phyloP scores from a whole-genome alignment of 2,329 filamentous ascomycete species.

The Stachybotrys elegans region DNA sequence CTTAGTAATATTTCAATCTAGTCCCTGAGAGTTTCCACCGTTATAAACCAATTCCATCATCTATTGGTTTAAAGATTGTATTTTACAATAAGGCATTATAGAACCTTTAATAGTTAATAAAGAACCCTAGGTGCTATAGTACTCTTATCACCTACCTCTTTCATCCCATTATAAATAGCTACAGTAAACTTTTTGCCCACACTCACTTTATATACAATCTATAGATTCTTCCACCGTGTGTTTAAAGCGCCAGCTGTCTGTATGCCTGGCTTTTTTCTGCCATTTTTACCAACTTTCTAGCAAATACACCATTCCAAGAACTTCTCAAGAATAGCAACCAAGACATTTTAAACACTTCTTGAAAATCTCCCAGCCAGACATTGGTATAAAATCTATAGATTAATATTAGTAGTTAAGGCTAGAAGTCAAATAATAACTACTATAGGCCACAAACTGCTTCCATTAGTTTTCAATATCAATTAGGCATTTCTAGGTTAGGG shows the following conservation, averaged over 20 bases:
- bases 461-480: slow-evolving; percentile 9
- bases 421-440: slow-evolving; percentile 4
- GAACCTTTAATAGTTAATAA: slow-evolving; percentile 11
- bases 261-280: slow-evolving; percentile 9
- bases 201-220: slow-evolving; percentile 17
- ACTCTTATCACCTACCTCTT: slow-evolving; percentile 8
- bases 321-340: background rate
- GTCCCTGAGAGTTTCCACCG: slow-evolving; percentile 15
- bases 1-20: slow-evolving; percentile 19
- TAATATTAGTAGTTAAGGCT: background rate
- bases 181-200: slow-evolving; percentile 11
- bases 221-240: slow-evolving; percentile 21
- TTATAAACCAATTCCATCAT: slow-evolving; percentile 16
- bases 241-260: slow-evolving; percentile 16
- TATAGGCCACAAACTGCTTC: too few species aligned
- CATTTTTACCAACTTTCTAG: slow-evolving; percentile 10
- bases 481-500: slow-evolving; percentile 6
- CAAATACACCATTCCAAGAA: slow-evolving; percentile 14
- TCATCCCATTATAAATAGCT: slow-evolving; percentile 12
- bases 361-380: background rate
- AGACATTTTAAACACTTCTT: background rate
- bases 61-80: slow-evolving; percentile 12
- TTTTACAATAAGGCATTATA: slow-evolving; percentile 16
- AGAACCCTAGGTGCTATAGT: too few species aligned
- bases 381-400: background rate